Conservation (phyloP, 768 basidiomycete species). For the Rhizopogon vinicolor region DNA sequence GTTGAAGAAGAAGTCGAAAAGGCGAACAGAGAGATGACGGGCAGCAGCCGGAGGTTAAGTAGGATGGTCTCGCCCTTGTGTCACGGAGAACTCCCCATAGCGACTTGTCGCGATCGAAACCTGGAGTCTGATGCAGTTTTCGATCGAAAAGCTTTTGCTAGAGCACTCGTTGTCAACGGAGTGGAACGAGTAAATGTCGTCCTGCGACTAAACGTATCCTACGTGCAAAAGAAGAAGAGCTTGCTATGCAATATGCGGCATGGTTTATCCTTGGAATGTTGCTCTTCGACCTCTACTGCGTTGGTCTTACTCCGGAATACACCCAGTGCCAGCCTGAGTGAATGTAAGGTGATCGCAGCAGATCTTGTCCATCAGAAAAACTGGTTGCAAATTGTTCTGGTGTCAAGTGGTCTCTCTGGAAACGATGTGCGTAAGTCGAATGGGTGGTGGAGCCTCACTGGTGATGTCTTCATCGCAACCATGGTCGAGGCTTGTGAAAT, state of each 20-base stretch:
- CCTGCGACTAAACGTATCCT: background rate
- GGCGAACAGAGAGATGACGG: background rate
- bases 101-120: conserved; percentile 4
- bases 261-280: background rate
- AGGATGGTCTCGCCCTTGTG: background rate
- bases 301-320: background rate
- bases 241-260: background rate
- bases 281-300: background rate
- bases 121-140: background rate
- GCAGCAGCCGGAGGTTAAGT: conserved; percentile 5
- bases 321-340: too few relatives aligned
- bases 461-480: conserved; percentile 1
- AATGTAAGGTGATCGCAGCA: background rate
- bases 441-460: background rate
- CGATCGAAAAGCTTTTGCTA: conserved; percentile 3
- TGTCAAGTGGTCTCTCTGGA: conserved; percentile 3
- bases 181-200: background rate
- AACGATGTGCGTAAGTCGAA: background rate
- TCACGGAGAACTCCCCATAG: conserved; percentile 7
- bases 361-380: background rate
- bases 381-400: background rate
- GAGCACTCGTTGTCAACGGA: conserved; percentile 5
- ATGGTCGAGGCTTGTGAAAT: background rate
- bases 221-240: background rate
- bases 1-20: conserved; percentile 19